Conservation (phyloP, 2,329 filamentous ascomycete genomes). For the Colletotrichum kahawae region DNA sequence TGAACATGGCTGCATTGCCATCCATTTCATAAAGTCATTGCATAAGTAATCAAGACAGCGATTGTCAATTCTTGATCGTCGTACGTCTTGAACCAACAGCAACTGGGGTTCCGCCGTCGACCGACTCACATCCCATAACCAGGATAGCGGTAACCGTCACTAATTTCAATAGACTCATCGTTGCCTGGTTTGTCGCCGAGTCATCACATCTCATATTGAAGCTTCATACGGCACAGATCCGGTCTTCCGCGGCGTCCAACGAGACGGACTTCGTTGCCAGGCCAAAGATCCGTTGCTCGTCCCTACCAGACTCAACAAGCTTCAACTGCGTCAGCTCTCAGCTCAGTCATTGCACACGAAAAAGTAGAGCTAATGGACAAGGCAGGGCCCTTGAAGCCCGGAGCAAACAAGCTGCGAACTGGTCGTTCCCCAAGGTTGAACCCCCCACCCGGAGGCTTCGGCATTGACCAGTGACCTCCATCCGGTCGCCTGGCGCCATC, state of each 20-base stretch:
- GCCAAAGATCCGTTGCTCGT: not conserved
- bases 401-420: not conserved
- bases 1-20: not conserved
- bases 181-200: not conserved
- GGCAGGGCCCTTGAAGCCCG: not conserved
- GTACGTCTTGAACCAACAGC: not conserved
- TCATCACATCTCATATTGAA: constrained; percentile 8
- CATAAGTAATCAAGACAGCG: not conserved
- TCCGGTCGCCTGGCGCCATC: not conserved
- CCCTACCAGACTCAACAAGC: not conserved
- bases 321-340: not conserved
- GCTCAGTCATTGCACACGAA: not conserved
- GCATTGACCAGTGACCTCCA: constrained; percentile 4
- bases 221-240: constrained; percentile 5
- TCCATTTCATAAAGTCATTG: not conserved
- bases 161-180: not conserved
- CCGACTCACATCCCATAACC: not conserved
- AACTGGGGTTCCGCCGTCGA: not conserved
- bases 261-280: not conserved
- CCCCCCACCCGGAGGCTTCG: not conserved
- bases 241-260: not conserved
- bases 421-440: not conserved
- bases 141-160: not conserved
- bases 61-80: not conserved
- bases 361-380: not conserved